Evolutionary conservation across 495 filamentous ascomycete genomes (phyloP).

Genomic region (Tuber borchii): DNA sequence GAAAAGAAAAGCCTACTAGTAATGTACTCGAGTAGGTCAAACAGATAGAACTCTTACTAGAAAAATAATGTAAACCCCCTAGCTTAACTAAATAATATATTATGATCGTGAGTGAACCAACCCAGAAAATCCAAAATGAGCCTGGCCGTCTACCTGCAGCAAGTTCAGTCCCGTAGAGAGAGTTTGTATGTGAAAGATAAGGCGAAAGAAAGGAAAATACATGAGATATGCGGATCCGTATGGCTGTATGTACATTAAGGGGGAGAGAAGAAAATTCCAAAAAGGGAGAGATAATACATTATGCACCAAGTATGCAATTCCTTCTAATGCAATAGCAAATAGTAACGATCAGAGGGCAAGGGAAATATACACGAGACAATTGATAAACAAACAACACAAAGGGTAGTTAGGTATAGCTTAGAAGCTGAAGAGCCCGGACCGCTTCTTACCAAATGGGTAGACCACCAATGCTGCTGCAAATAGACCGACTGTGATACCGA

Average conservation of each 20-base stretch:
- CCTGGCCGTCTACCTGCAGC: neutral
- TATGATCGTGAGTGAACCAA: neutral
- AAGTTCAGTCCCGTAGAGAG: neutral
- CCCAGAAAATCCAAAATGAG: neutral
- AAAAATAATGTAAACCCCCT: neutral
- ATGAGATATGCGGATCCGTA: neutral
- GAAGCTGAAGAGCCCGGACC: conserved; percentile 84
- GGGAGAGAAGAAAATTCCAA: neutral
- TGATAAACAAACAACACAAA: neutral
- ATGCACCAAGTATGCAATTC: neutral
- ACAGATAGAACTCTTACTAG: conserved; percentile 12
- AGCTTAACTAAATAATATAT: neutral
- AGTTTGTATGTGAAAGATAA: neutral
- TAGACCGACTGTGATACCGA: conserved; percentile 85
- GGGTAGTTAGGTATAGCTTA: conserved; percentile 43
- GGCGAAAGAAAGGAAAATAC: neutral
- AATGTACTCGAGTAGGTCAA: too few relatives aligned
- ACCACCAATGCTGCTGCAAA: conserved; percentile 80
- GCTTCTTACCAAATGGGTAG: conserved; percentile 85
- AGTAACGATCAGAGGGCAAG: neutral
- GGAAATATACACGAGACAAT: neutral
- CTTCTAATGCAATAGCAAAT: neutral
- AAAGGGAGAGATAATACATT: neutral
- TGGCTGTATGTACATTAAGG: neutral
- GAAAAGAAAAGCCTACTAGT: neutral